A percentile compares a stretch with the other conserved stretches of the same genome.
phyloP scores from a whole-genome alignment of 1,139 yeast genomes.

The Yamadazyma dushanensis region DNA sequence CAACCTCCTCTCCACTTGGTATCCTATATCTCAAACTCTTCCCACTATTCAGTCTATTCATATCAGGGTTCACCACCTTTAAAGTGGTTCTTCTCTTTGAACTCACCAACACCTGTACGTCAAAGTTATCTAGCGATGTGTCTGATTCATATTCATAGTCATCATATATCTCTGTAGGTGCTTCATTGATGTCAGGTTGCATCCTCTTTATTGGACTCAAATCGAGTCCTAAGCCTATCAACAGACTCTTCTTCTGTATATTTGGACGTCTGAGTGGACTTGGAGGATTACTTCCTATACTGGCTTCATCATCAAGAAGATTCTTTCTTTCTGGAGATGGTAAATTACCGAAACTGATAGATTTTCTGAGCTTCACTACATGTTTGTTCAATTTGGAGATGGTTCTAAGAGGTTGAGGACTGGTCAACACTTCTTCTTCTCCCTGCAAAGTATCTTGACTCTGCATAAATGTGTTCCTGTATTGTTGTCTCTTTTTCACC shows the following conservation, averaged over 20 bases:
- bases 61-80: conserved; percentile 65
- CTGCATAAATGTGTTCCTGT: conserved; percentile 31
- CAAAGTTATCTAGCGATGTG: conserved; percentile 38
- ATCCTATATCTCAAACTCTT: conserved; percentile 2
- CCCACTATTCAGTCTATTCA: conserved; percentile 17
- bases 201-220: not conserved
- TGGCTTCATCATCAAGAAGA: conserved; percentile 16
- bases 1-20: conserved; percentile 3
- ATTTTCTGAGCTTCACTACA: conserved; percentile 23
- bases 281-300: conserved; percentile 10
- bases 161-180: conserved; percentile 6
- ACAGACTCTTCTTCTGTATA: conserved; percentile 1
- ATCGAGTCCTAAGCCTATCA: conserved; percentile 2
- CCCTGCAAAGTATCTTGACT: conserved; percentile 16
- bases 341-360: conserved; percentile 19
- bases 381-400: conserved; percentile 23
- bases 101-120: conserved; percentile 73
- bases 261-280: not conserved
- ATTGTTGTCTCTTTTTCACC: conserved; percentile 52
- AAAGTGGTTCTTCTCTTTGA: conserved; percentile 65
- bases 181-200: conserved; percentile 1
- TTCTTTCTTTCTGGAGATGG: conserved; percentile 16
- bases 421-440: conserved; percentile 12
- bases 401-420: conserved; percentile 19
- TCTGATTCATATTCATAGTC: conserved; percentile 11